These are phyloP conservation scores for Tulasnella calospora DNA, from an alignment of 768 basidiomycete species.

Conservation along the genomic window DNA sequence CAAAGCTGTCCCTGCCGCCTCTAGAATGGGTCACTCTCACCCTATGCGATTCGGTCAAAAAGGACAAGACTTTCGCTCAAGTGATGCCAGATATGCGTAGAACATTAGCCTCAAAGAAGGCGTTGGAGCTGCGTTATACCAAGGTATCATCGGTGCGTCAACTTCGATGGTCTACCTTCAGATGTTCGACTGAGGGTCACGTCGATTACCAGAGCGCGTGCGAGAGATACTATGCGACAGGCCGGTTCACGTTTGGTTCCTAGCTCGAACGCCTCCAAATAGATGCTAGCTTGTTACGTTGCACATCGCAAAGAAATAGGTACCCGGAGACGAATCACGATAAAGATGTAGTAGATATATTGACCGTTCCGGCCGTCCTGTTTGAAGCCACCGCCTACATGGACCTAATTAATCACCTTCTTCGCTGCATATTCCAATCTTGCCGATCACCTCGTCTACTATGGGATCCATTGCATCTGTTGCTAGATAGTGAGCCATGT, in stretches of 20 bases:
- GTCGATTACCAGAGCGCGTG: not conserved
- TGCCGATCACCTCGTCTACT: constrained; percentile 14
- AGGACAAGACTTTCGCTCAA: not conserved
- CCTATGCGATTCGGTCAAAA: not conserved
- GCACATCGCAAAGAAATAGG: not conserved
- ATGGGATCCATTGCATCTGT: constrained; percentile 16
- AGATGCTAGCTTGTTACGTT: not conserved
- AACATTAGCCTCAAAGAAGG: not conserved
- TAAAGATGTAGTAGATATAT: no score
- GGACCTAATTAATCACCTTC: not conserved
- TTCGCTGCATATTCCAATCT: not conserved
- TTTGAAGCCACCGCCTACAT: not conserved
- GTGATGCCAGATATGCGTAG: not conserved
- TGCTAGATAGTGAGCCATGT: not conserved
- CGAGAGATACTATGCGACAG: not conserved
- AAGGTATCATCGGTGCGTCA: not conserved
- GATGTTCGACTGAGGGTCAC: not conserved
- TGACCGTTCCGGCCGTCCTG: not conserved
- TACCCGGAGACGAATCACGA: not conserved
- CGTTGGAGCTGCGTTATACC: not conserved
- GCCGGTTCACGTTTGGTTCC: no score
- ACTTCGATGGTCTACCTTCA: not conserved
- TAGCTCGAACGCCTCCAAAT: not conserved
- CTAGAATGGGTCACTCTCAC: not conserved
- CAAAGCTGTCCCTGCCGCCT: not conserved